Base-by-base conservation (phyloP, 179 eudicot genomes). In the Beta macrorhiza region DNA sequence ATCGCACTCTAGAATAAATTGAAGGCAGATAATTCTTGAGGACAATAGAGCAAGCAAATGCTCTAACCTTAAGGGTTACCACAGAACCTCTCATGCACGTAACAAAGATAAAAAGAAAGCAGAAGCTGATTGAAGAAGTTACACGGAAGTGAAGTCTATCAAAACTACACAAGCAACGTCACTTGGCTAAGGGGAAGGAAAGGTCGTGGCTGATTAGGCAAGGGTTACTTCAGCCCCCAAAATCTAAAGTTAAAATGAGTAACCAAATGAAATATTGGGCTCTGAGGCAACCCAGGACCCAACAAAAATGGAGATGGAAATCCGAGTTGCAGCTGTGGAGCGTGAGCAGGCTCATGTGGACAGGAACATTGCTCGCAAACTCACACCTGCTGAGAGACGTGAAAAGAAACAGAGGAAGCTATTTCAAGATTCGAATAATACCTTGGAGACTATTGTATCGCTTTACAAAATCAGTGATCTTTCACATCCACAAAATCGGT, bases 211-310 rank as follows among this genome's bases (percentile, higher is more conserved):
- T 96, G 99, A 96, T 96, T 15, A 89, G 97, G 85, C 98, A 94
- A 84, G 99, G 99, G 62, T 81, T 96, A 72, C 15, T 96, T 5
- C 97, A 94, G 79, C 99, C 99, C 63, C 97, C 98, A 7, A 96
- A 96, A 72, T 86, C 98, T 0, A 96, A 96, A 83, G 97, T 96
- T 19, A 96, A 94, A 85, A 92, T 96, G 99, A 96, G 99, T 88
- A 96, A 96, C 85, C 93, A 94, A 76, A 94, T 90, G 96, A 91
- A 82, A 88, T 96, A 47, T 85, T 96, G 80, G 99, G 98, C 16
- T 85, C 98, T 6, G 98, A 96, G 89, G 98, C 99, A 42, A 94
- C 98, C 77, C 99, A 96, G 79, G 98, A 94, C 78, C 99, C 99
- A 45, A 96, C 99, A 14, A 87, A 84, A 84, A 86, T 94, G 37